Percentiles rank a stretch among this genome's conserved stretches.
phyloP scores from a whole-genome alignment of 805 yeast genomes.

The Suhomyces tanzawaensis region DNA sequence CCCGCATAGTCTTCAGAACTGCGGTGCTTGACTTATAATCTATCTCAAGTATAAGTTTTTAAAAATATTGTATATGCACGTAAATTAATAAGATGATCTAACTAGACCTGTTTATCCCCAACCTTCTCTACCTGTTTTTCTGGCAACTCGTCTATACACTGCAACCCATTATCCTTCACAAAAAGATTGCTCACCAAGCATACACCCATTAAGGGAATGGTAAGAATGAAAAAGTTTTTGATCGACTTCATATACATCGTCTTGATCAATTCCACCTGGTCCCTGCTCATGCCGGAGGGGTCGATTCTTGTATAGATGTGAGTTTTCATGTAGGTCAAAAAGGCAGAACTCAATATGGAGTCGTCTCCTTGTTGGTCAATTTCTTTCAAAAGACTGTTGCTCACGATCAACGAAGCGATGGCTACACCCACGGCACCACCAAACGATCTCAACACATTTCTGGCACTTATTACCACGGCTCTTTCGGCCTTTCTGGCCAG shows the following conservation, averaged over 20 bases:
- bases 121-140: background rate
- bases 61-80: no score
- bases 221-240: conserved; percentile 31
- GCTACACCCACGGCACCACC: conserved; percentile 37
- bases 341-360: conserved; percentile 6
- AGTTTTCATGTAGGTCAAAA: conserved; percentile 20
- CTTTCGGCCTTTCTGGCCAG: conserved; percentile 29
- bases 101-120: no score
- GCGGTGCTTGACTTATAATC: no score
- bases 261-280: conserved; percentile 22
- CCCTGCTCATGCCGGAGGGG: conserved; percentile 13
- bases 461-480: conserved; percentile 32
- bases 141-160: conserved; percentile 32
- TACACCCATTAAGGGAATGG: conserved; percentile 33
- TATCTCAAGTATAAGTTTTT: no score
- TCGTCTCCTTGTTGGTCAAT: conserved; percentile 11
- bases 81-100: no score
- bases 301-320: conserved; percentile 27
- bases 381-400: conserved; percentile 22
- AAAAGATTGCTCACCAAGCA: conserved; percentile 31
- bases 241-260: conserved; percentile 32
- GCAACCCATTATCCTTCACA: conserved; percentile 35
- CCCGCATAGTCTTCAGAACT: no score
- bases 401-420: conserved; percentile 26
- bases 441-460: conserved; percentile 33